Percentiles rank a stretch among this genome's conserved stretches.
Conservation (phyloP, 1,139 yeast species). For the Suzukiozyma palmioleophila region DNA sequence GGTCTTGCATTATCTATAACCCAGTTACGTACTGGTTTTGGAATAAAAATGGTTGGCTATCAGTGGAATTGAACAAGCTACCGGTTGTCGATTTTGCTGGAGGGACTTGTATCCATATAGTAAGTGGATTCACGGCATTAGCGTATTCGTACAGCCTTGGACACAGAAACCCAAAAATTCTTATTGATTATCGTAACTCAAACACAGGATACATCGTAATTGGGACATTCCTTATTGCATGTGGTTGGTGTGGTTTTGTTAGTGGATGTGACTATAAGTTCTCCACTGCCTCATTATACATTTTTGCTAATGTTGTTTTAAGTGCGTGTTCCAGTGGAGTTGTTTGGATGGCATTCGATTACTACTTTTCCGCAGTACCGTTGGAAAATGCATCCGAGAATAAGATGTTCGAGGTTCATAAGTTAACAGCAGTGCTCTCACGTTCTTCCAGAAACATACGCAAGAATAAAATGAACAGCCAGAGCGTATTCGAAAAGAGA, state of each 20-base stretch:
- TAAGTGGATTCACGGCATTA: slow-evolving; percentile 55
- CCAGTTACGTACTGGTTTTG: slow-evolving; percentile 67
- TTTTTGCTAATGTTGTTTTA: slow-evolving; percentile 32
- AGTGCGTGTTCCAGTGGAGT: slow-evolving; percentile 35
- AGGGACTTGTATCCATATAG: slow-evolving; percentile 60
- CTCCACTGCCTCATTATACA: slow-evolving; percentile 28
- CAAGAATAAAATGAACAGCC: not conserved
- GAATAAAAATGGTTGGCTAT: slow-evolving; percentile 58
- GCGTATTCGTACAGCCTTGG: slow-evolving; percentile 61
- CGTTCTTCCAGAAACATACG: not conserved
- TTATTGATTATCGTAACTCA: slow-evolving; percentile 35
- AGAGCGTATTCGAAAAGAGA: slow-evolving; percentile 13
- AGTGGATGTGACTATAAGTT: slow-evolving; percentile 44
- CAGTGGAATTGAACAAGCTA: slow-evolving; percentile 29
- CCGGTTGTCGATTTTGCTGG: slow-evolving; percentile 65
- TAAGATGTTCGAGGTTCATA: slow-evolving; percentile 3
- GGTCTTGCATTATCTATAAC: slow-evolving; percentile 58
- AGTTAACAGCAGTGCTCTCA: not conserved
- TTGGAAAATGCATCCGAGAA: slow-evolving; percentile 19
- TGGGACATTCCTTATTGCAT: slow-evolving; percentile 43
- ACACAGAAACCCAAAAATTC: slow-evolving; percentile 40
- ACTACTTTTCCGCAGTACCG: slow-evolving; percentile 36
- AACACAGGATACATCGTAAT: slow-evolving; percentile 42
- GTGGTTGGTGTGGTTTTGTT: slow-evolving; percentile 46
- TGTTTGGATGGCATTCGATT: slow-evolving; percentile 38